A percentile compares a stretch with the other conserved stretches of the same genome.
Conservation (phyloP, 768 basidiomycete species). For the Gelatoporia subvermispora region DNA sequence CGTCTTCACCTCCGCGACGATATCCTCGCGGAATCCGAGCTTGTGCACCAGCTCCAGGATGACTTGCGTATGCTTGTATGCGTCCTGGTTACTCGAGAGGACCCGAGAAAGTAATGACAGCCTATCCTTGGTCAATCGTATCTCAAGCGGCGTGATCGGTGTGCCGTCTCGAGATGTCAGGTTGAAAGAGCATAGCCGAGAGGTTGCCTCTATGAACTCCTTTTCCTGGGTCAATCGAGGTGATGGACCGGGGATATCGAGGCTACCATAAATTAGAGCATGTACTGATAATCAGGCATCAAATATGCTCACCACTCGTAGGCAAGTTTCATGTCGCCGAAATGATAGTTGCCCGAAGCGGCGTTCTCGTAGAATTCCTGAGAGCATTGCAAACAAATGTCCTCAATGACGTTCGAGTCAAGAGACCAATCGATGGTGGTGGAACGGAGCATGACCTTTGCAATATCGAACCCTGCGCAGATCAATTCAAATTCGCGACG, state of each 20-base stretch:
- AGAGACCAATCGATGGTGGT: conserved; percentile 44
- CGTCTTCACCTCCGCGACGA: conserved; percentile 73
- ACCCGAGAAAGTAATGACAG: conserved; percentile 84
- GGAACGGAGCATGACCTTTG: conserved; percentile 54
- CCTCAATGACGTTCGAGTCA: conserved; percentile 51
- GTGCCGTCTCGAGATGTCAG: conserved; percentile 70
- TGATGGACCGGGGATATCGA: conserved; percentile 68
- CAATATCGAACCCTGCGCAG: conserved; percentile 57
- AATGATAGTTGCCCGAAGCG: conserved; percentile 83
- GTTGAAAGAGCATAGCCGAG: conserved; percentile 89
- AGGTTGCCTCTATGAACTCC: conserved; percentile 97
- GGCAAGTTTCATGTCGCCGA: conserved; percentile 94
- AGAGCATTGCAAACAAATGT: conserved; percentile 75
- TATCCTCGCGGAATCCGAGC: conserved; percentile 72
- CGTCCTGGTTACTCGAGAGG: conserved; percentile 77
- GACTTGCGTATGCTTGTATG: conserved; percentile 89
- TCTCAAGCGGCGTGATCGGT: conserved; percentile 85
- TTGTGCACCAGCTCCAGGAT: conserved; percentile 87
- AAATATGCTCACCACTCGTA: conserved; percentile 73
- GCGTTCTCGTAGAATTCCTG: conserved; percentile 96
- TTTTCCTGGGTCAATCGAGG: conserved; percentile 63
- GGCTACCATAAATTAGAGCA: conserved; percentile 36
- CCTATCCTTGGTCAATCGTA: conserved; percentile 85
- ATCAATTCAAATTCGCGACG: conserved; percentile 6
- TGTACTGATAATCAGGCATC: conserved; percentile 1